These are phyloP conservation scores for Lasiosphaeria ovina DNA, from an alignment of 495 filamentous ascomycete genomes.

Conservation along the genomic window DNA sequence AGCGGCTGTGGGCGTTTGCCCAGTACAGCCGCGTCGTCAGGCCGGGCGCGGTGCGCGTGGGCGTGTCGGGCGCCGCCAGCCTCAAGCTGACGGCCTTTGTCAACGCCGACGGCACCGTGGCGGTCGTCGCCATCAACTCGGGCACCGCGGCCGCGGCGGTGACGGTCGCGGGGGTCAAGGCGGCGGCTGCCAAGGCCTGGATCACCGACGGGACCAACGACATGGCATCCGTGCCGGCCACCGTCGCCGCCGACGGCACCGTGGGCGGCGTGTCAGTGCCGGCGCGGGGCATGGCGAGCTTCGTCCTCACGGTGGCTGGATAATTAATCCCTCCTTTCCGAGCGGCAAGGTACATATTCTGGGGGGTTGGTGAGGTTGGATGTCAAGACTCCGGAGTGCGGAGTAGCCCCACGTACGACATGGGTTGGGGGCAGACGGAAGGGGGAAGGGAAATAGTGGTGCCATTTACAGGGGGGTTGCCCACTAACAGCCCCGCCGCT, in stretches of 20 bases:
- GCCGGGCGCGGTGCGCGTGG: constrained; percentile 47
- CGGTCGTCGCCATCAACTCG: constrained; percentile 47
- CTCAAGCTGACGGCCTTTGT: constrained; percentile 47
- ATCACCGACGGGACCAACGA: constrained; percentile 31
- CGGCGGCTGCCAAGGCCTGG: constrained; percentile 25
- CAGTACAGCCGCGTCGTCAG: constrained; percentile 46
- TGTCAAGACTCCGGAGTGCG: no score
- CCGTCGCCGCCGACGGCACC: constrained; percentile 8
- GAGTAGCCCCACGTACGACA: no score
- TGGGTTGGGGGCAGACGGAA: no score
- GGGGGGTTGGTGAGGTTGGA: no score
- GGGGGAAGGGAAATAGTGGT: no score
- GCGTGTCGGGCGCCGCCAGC: constrained; percentile 30
- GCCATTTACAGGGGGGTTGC: no score
- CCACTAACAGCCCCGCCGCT: no score
- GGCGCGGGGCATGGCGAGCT: constrained; percentile 16
- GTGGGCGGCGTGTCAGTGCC: constrained; percentile 18
- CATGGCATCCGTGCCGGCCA: constrained; percentile 6
- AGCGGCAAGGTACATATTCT: background rate
- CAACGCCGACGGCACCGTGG: constrained; percentile 46
- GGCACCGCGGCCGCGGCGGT: constrained; percentile 30
- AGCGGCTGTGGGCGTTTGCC: constrained; percentile 52
- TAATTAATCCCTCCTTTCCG: background rate
- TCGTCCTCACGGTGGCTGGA: constrained; percentile 6
- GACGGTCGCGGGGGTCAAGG: constrained; percentile 26